Conservation (phyloP, 495 filamentous ascomycete genomes). For the Achaetomiella virescens region DNA sequence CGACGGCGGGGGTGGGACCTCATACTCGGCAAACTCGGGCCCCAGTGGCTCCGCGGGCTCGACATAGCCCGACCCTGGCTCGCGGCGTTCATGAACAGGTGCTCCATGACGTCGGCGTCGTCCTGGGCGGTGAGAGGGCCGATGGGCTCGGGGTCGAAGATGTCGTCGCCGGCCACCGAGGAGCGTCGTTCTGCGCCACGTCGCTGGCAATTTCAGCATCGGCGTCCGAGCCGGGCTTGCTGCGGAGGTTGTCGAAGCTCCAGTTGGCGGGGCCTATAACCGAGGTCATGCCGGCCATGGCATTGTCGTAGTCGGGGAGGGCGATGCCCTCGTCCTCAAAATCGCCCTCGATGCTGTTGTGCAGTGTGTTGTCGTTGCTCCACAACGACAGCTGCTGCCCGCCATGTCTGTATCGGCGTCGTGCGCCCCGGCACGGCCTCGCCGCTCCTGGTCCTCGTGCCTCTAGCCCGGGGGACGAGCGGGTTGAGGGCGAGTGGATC, state of each 20-base stretch:
- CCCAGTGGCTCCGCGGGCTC: conserved; percentile 19
- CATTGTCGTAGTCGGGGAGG: conserved; percentile 19
- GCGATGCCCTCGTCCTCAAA: conserved; percentile 29
- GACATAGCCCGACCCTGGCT: conserved; percentile 8
- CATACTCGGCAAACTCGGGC: conserved; percentile 1
- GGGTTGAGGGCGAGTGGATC: conserved; percentile 65
- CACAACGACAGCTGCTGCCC: conserved; percentile 5
- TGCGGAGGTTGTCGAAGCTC: conserved; percentile 32
- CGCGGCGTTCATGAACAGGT: conserved; percentile 10
- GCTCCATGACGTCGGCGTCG: conserved; percentile 14
- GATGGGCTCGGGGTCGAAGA: not conserved
- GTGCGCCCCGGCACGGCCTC: conserved; percentile 11
- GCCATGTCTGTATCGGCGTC: conserved; percentile 16
- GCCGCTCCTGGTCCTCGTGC: conserved; percentile 14
- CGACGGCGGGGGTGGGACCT: conserved; percentile 7
- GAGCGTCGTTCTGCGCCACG: conserved; percentile 32
- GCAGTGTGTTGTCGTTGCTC: conserved; percentile 18
- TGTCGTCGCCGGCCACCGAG: conserved; percentile 14
- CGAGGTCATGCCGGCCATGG: conserved; percentile 28
- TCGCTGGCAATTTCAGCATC: conserved; percentile 35
- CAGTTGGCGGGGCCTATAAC: conserved; percentile 23
- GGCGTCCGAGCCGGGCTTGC: conserved; percentile 14
- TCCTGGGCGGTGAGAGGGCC: not conserved
- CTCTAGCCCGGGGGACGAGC: conserved; percentile 50
- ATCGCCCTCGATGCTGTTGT: conserved; percentile 40